These are phyloP conservation scores for Nicotiana tabacum DNA, from an alignment of 257 asterid species.

Conservation along the genomic window DNA sequence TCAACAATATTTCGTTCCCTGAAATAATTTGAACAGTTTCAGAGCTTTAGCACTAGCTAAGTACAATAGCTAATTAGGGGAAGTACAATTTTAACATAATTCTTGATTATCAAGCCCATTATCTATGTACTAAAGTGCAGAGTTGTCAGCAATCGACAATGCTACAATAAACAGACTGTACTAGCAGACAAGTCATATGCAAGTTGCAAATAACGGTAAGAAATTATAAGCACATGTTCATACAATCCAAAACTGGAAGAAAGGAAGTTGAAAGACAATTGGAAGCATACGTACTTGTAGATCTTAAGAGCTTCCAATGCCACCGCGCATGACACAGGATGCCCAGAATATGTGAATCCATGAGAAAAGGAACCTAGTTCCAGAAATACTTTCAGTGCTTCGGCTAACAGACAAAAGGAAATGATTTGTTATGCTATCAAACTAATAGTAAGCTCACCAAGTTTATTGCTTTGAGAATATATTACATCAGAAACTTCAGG, in stretches of 20 bases:
- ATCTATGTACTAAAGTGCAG: neutral
- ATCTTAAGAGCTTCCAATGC: slow-evolving; percentile 86
- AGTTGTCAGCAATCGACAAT: neutral
- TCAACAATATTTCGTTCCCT: slow-evolving; percentile 80
- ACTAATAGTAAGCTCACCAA: slow-evolving; percentile 41
- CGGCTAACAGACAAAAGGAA: neutral
- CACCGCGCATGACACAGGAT: slow-evolving; percentile 95
- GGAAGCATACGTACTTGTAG: slow-evolving; percentile 54
- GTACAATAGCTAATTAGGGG: neutral
- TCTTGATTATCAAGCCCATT: neutral
- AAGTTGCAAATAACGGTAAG: neutral
- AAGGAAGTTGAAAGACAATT: neutral
- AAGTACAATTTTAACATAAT: neutral
- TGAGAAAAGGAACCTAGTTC: slow-evolving; percentile 73
- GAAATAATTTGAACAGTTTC: slow-evolving; percentile 13
- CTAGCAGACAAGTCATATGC: neutral
- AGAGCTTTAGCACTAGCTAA: neutral
- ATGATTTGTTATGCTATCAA: neutral
- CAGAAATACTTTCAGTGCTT: neutral
- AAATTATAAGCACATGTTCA: neutral
- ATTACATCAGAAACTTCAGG: slow-evolving; percentile 72
- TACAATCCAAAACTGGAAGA: neutral
- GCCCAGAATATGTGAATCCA: slow-evolving; percentile 97
- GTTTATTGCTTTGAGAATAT: slow-evolving; percentile 80
- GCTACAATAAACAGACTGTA: neutral